Evolutionary conservation across 257 asterid species (phyloP).

Genomic region (Solanum medicagineum): DNA sequence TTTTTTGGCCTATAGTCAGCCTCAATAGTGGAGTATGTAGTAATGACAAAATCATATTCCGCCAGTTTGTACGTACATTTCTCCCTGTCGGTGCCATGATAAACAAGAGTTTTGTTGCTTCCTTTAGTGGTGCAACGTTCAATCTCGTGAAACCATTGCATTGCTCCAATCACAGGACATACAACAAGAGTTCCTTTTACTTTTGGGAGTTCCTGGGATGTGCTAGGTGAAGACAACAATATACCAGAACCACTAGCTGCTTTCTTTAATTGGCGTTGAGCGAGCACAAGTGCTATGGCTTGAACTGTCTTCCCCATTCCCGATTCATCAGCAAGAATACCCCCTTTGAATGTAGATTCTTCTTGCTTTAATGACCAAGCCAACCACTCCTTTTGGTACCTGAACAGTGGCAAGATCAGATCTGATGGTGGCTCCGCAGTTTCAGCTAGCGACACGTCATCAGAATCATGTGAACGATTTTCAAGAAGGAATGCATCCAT

Average conservation of each 20-base stretch:
- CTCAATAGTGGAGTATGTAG: slow-evolving; percentile 76
- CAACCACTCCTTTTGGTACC: slow-evolving; percentile 88
- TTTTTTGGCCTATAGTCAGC: slow-evolving; percentile 36
- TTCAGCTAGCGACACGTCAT: slow-evolving; percentile 36
- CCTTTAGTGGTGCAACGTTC: slow-evolving; percentile 45
- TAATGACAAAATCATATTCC: slow-evolving; percentile 72
- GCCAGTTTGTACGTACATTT: slow-evolving; percentile 37
- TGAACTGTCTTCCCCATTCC: slow-evolving; percentile 95
- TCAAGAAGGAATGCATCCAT: slow-evolving; percentile 42
- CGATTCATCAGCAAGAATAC: slow-evolving; percentile 96
- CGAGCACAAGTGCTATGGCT: slow-evolving; percentile 86
- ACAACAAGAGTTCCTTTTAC: slow-evolving; percentile 65
- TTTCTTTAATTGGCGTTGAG: slow-evolving; percentile 35
- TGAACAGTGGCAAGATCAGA: slow-evolving; percentile 57
- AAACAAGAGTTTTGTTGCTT: slow-evolving; percentile 60
- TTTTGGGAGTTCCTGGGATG: slow-evolving; percentile 31
- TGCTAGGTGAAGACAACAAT: slow-evolving; percentile 28
- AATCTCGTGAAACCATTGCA: slow-evolving; percentile 46
- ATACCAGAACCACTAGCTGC: slow-evolving; percentile 12
- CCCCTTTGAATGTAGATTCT: slow-evolving; percentile 49
- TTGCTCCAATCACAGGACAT: slow-evolving; percentile 76
- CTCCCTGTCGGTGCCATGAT: slow-evolving; percentile 68
- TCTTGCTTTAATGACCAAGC: slow-evolving; percentile 88
- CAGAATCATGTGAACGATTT: slow-evolving; percentile 30
- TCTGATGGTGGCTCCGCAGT: slow-evolving; percentile 55